Conservation (phyloP, 2,329 filamentous ascomycete genomes). For the Phoma herbarum region DNA sequence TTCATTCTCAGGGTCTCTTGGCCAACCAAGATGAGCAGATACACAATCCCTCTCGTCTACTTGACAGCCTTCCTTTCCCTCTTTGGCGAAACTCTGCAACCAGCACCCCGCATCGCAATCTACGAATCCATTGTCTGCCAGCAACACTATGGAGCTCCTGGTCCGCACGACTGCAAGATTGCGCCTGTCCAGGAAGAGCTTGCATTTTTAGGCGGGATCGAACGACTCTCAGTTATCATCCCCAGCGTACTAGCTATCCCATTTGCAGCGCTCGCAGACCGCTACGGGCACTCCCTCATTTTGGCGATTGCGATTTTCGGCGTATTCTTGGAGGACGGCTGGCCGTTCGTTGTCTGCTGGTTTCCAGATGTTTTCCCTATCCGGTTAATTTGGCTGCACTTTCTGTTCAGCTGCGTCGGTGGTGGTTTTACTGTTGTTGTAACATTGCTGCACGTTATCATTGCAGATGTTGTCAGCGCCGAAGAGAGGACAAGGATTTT, state of each 20-base stretch:
- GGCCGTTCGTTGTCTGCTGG: slow-evolving; percentile 27
- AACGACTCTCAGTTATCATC: slow-evolving; percentile 29
- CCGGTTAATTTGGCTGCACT: slow-evolving; percentile 30
- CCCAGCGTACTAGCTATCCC: slow-evolving; percentile 32
- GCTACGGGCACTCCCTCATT: slow-evolving; percentile 27
- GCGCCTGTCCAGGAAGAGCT: slow-evolving; percentile 31
- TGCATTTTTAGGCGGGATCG: slow-evolving; percentile 25
- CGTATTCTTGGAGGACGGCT: slow-evolving; percentile 24
- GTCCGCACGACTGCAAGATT: slow-evolving; percentile 26
- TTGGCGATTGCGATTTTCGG: slow-evolving; percentile 30
- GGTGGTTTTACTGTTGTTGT: slow-evolving; percentile 29
- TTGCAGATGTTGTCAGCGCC: slow-evolving; percentile 26
- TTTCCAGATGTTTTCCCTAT: slow-evolving; percentile 27
- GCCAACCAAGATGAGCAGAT: slow-evolving; percentile 12
- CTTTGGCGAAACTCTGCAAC: slow-evolving; percentile 31
- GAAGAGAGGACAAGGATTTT: slow-evolving; percentile 28
- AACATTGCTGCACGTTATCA: slow-evolving; percentile 30
- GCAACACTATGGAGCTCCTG: slow-evolving; percentile 17
- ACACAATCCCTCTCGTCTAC: slow-evolving; percentile 27
- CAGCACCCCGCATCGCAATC: slow-evolving; percentile 30
- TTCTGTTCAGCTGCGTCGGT: slow-evolving; percentile 24
- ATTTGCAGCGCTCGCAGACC: slow-evolving; percentile 31
- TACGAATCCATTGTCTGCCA: slow-evolving; percentile 31
- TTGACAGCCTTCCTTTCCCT: slow-evolving; percentile 32
- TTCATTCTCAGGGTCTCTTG: slow-evolving; percentile 3